These are phyloP conservation scores for Russula brevipes DNA, from an alignment of 768 basidiomycete species.

Conservation along the genomic window DNA sequence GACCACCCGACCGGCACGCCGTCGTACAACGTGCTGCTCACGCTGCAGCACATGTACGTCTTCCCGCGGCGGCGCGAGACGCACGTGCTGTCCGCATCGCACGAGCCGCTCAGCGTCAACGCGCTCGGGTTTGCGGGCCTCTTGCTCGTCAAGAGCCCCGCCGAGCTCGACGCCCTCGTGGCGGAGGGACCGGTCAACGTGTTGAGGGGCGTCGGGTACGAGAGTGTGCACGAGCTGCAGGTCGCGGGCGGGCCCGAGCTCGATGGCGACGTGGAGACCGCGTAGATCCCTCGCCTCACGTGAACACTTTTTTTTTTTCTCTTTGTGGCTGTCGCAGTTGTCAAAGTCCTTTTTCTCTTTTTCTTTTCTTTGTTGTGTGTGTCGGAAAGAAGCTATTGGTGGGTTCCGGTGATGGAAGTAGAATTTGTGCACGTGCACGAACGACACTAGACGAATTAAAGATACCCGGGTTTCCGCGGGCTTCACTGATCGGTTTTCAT, in stretches of 20 bases:
- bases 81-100: slow-evolving; percentile 48
- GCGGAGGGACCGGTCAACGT: slow-evolving; percentile 59
- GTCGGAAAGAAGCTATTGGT: too few species aligned
- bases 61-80: slow-evolving; percentile 70
- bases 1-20: slow-evolving; percentile 58
- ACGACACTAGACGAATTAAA: too few species aligned
- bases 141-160: slow-evolving; percentile 79
- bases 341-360: too few species aligned
- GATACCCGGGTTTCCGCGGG: too few species aligned
- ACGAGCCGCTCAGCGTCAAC: slow-evolving; percentile 68
- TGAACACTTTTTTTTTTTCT: neutral
- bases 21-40: slow-evolving; percentile 81
- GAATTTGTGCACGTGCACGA: too few species aligned
- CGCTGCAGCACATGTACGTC: slow-evolving; percentile 77
- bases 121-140: slow-evolving; percentile 87
- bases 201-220: slow-evolving; percentile 55
- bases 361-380: too few species aligned
- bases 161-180: slow-evolving; percentile 66
- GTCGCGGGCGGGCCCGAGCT: slow-evolving; percentile 45
- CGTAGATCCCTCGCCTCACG: neutral
- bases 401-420: too few species aligned
- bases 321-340: neutral
- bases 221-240: slow-evolving; percentile 64
- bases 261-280: slow-evolving; percentile 21
- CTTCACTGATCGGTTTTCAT: too few species aligned